Conservation (phyloP, 2,329 filamentous ascomycete genomes). For the Microascus cirrosus region DNA sequence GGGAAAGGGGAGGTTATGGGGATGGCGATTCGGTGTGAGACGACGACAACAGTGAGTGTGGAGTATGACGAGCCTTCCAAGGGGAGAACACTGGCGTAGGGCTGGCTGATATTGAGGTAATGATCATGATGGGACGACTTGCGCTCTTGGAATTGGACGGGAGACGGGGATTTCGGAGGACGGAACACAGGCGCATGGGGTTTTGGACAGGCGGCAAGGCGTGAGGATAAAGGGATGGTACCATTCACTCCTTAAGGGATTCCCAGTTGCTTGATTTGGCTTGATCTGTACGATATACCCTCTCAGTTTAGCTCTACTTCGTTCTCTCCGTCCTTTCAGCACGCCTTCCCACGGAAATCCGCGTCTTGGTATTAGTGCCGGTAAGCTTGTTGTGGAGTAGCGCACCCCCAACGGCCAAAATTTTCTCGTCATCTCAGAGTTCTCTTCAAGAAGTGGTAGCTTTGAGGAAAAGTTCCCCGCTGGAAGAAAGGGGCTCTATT, state of each 20-base stretch:
- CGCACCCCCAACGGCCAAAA: too few species aligned
- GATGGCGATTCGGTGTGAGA: conserved; percentile 30
- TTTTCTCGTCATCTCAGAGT: too few species aligned
- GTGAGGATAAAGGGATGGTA: neutral
- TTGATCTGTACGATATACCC: conserved; percentile 2
- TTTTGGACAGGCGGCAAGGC: neutral
- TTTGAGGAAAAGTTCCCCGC: too few species aligned
- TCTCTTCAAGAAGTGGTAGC: too few species aligned
- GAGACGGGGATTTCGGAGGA: neutral
- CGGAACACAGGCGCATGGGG: neutral
- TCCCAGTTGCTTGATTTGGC: neutral
- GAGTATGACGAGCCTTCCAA: conserved; percentile 16
- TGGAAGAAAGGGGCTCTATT: too few species aligned
- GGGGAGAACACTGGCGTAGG: neutral
- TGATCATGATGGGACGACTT: neutral
- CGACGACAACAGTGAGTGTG: conserved; percentile 28
- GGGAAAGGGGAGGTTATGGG: conserved; percentile 11
- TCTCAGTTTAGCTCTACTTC: neutral
- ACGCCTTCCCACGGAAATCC: too few species aligned
- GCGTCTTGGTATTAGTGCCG: too few species aligned
- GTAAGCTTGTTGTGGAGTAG: too few species aligned
- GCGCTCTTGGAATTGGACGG: neutral
- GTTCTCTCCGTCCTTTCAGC: too few species aligned
- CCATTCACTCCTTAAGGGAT: neutral
- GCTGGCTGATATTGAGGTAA: neutral